Evolutionary conservation across 176 grass and related monocot species (phyloP).

Genomic region (Oryza nivara): DNA sequence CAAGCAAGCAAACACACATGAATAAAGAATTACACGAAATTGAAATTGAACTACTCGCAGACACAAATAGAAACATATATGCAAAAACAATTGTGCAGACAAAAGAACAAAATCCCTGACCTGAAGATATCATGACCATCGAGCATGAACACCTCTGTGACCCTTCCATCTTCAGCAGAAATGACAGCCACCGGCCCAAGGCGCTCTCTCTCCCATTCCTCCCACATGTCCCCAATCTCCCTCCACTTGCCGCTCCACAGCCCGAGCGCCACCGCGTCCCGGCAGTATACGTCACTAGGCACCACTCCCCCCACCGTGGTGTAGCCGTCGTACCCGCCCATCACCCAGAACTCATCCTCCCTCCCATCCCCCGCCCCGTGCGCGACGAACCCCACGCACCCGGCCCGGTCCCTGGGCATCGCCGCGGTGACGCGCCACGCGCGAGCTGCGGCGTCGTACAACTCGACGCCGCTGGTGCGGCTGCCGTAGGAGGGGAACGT

Average conservation of each 20-base stretch:
- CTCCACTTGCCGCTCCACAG: constrained; percentile 77
- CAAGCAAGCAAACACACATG: neutral
- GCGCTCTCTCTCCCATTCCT: constrained; percentile 65
- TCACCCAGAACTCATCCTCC: constrained; percentile 95
- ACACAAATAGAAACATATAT: constrained; percentile 11
- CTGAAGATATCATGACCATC: constrained; percentile 66
- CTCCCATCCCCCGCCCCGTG: constrained; percentile 34
- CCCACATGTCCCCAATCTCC: constrained; percentile 81
- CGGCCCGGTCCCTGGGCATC: constrained; percentile 72
- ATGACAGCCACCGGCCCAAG: constrained; percentile 62
- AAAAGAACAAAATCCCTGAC: constrained; percentile 35
- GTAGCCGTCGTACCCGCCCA: constrained; percentile 84
- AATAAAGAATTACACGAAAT: neutral
- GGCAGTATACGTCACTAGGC: constrained; percentile 69
- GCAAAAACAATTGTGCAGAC: neutral
- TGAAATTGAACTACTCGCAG: neutral
- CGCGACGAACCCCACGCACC: constrained; percentile 73
- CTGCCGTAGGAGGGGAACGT: constrained; percentile 72
- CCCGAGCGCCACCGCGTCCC: constrained; percentile 71
- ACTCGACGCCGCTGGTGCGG: constrained; percentile 67
- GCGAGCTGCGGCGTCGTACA: constrained; percentile 47
- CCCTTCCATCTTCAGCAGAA: constrained; percentile 57
- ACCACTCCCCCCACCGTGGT: constrained; percentile 71
- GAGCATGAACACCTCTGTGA: constrained; percentile 74
- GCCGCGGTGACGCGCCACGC: constrained; percentile 53